Conservation (phyloP, 306 rosid genomes). For the Sesbania bispinosa region DNA sequence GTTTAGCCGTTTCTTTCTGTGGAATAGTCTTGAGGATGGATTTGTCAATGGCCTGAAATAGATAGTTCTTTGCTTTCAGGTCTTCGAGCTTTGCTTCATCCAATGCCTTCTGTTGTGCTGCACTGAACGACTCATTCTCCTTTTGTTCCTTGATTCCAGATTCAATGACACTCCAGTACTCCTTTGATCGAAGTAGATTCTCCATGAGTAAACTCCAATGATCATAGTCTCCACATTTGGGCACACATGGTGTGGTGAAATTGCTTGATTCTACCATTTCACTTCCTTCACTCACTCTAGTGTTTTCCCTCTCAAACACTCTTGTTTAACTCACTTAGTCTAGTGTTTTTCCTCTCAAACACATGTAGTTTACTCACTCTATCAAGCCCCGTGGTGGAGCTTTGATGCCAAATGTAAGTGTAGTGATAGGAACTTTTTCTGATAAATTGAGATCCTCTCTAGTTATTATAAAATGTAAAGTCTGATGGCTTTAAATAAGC, state of each 20-base stretch:
- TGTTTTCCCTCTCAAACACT: background rate
- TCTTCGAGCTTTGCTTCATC: background rate
- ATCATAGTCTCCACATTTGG: background rate
- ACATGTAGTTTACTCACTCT: background rate
- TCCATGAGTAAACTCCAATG: background rate
- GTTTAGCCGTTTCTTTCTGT: background rate
- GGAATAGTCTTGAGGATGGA: background rate
- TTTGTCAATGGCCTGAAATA: background rate
- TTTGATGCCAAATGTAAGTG: background rate
- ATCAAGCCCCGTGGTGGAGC: background rate
- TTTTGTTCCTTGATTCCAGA: background rate
- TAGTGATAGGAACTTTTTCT: too few species aligned
- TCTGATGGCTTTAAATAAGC: too few species aligned
- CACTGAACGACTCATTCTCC: background rate
- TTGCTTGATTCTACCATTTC: background rate
- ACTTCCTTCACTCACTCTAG: background rate
- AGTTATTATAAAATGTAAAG: too few species aligned
- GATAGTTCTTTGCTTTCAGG: background rate
- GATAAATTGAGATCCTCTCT: too few species aligned
- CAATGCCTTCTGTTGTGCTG: background rate
- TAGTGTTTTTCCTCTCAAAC: too few species aligned
- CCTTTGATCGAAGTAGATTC: background rate
- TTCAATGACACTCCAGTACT: background rate
- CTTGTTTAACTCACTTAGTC: background rate
- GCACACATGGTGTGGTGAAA: background rate